These are phyloP conservation scores for Cercospora sp. DNA, from an alignment of 2,329 filamentous ascomycete species.

Conservation along the genomic window DNA sequence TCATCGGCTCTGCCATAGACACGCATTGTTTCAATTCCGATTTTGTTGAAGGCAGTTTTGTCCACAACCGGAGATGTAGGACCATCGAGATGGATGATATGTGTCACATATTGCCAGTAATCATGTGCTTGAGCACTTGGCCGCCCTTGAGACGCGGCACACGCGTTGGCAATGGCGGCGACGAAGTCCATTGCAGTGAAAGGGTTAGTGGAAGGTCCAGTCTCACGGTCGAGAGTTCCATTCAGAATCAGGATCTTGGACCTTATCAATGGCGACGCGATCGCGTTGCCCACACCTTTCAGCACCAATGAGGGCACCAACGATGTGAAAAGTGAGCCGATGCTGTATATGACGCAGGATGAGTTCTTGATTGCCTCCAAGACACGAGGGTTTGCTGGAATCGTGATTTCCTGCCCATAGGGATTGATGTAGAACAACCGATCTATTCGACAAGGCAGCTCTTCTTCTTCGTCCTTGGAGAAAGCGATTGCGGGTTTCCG, in stretches of 20 bases:
- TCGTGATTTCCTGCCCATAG: slow-evolving; percentile 92
- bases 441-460: slow-evolving; percentile 74
- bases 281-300: slow-evolving; percentile 68
- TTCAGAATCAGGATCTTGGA: slow-evolving; percentile 85
- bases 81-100: slow-evolving; percentile 77
- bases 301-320: slow-evolving; percentile 81
- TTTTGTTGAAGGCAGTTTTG: slow-evolving; percentile 58
- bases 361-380: slow-evolving; percentile 65
- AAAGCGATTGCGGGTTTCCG: slow-evolving; percentile 80
- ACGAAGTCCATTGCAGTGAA: slow-evolving; percentile 82
- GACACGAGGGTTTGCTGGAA: slow-evolving; percentile 79
- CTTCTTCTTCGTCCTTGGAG: slow-evolving; percentile 72
- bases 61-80: slow-evolving; percentile 70
- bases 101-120: slow-evolving; percentile 73
- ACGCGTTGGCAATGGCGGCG: slow-evolving; percentile 73
- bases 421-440: slow-evolving; percentile 97
- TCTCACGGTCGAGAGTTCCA: slow-evolving; percentile 81
- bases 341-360: slow-evolving; percentile 79
- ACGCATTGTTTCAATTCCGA: slow-evolving; percentile 76
- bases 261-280: slow-evolving; percentile 53
- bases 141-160: slow-evolving; percentile 63
- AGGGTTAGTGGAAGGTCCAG: slow-evolving; percentile 64
- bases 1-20: slow-evolving; percentile 70
- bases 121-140: slow-evolving; percentile 42
- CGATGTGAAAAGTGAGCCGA: slow-evolving; percentile 90